Base-by-base conservation (phyloP, 768 basidiomycete species). In the Auricularia sp. region DNA sequence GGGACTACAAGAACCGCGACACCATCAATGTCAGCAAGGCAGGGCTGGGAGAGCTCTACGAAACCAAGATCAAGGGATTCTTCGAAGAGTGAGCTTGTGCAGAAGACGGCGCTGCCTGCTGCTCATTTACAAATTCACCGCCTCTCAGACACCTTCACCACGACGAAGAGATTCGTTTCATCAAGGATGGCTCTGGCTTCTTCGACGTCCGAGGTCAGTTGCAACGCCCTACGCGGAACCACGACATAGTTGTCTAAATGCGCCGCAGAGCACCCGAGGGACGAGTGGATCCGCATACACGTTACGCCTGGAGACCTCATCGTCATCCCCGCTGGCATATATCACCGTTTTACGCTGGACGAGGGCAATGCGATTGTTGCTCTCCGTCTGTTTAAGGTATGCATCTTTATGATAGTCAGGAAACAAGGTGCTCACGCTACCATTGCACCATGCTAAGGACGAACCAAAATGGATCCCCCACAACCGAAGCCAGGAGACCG, bases 291-390 rank as follows among this genome's bases (percentile, higher is more conserved):
- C 69, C 83, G 94, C 65, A 78, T 94, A 45, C 84, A 84, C 5
- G 78, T 95, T 16, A 78, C 79, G 10, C 82, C 87, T 3, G 92
- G 93, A 1, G 95, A 97, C 72, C 81, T 98, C 61, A 75, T 97
- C 63, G 86, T 97, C 63, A 75, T 98, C 51, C 95, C 95, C 1
- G 84, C 91, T 18, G 94, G 93, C 0, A 93, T 95, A 70, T 97
- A 94, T 74, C 95, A 98, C 76, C 88, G 94, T 47, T 98, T 97
- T 78, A 95, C 92, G 0, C 84, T 97, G 16, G 93, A 96, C 72
- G 82, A 85, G 67, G 76, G 71, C 62, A 84, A 97, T 74, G 77
- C 77, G 39, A 86, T 94, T 76, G 84, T 86, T 69, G 89, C 89
- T 0, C 78, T 94, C 74, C 82, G 94, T 7, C 78, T 97, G 63